A percentile compares a stretch with the other conserved stretches of the same genome.
Conservation (phyloP, 345 rosid species). For the Reutealis trisperma region DNA sequence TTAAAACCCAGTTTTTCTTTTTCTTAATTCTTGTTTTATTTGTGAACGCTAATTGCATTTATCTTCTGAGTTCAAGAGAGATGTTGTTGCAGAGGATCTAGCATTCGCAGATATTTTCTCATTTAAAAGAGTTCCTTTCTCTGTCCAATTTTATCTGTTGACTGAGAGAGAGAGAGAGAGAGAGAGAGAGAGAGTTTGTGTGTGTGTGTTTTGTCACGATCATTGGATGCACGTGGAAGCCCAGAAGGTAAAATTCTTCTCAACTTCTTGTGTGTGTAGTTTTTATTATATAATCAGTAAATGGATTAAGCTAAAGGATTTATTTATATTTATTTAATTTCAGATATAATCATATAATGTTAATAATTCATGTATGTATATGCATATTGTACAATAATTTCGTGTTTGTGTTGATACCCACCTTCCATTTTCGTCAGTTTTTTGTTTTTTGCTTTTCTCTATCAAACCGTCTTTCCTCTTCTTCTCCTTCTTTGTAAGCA, state of each 20-base stretch:
- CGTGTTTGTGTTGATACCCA: slow-evolving; percentile 29
- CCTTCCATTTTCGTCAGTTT: slow-evolving; percentile 39
- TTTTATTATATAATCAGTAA: neutral
- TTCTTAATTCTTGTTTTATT: neutral
- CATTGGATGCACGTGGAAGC: slow-evolving; percentile 63
- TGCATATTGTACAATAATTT: slow-evolving; percentile 10
- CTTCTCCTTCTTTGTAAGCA: slow-evolving; percentile 32
- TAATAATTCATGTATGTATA: neutral
- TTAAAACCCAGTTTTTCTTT: neutral
- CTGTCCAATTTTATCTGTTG: slow-evolving; percentile 26
- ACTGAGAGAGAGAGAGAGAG: slow-evolving; percentile 11
- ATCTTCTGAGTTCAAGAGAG: neutral
- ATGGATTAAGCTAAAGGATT: neutral
- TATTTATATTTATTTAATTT: neutral
- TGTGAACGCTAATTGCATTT: neutral
- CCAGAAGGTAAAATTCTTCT: slow-evolving; percentile 45
- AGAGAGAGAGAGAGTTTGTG: slow-evolving; percentile 7
- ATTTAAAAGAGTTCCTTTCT: neutral
- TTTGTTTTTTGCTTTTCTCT: slow-evolving; percentile 17
- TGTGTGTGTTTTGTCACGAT: slow-evolving; percentile 50
- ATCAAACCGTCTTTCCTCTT: slow-evolving; percentile 23
- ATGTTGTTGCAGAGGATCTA: slow-evolving; percentile 27
- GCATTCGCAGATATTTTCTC: slow-evolving; percentile 23
- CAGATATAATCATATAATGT: neutral
- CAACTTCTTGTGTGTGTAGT: slow-evolving; percentile 20